Evolutionary conservation across 225 moss, liverwort and hornwort genomes (phyloP).

Genomic region (Pseudisothecium myosuroides): DNA sequence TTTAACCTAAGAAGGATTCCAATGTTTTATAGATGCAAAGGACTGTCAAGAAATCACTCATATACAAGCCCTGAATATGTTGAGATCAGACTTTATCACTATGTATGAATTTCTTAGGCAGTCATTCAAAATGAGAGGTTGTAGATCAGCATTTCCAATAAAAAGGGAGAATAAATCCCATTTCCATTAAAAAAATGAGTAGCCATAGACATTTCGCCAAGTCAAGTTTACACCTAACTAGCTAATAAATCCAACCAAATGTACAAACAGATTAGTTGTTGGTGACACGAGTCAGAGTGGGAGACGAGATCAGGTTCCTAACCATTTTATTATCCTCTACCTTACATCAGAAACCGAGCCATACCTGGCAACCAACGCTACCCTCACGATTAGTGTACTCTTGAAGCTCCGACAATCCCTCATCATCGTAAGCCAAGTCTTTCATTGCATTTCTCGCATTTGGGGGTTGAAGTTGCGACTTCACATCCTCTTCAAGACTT

Average conservation of each 20-base stretch:
- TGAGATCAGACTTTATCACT: not conserved
- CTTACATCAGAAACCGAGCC: not conserved
- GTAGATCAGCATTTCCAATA: not conserved
- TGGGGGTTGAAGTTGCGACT: not conserved
- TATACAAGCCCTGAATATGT: not conserved
- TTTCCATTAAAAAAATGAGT: not conserved
- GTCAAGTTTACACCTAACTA: not conserved
- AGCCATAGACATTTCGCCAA: not conserved
- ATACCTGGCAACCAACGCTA: constrained; percentile 3
- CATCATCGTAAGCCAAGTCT: not conserved
- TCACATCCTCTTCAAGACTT: not conserved
- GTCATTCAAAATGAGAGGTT: not conserved
- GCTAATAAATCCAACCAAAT: not conserved
- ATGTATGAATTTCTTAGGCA: not conserved
- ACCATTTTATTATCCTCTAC: not conserved
- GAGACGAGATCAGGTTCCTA: not conserved
- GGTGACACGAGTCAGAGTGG: not conserved
- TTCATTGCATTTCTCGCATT: not conserved
- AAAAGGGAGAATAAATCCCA: not conserved
- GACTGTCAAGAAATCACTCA: not conserved
- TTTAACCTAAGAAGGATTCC: not conserved
- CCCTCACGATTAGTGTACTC: constrained; percentile 18
- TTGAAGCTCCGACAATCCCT: constrained; percentile 5
- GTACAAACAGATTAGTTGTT: not conserved
- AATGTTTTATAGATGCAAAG: not conserved